A percentile compares a stretch with the other conserved stretches of the same genome.
phyloP scores from a whole-genome alignment of 805 yeast genomes.

The Jamesozyma lodderae region DNA sequence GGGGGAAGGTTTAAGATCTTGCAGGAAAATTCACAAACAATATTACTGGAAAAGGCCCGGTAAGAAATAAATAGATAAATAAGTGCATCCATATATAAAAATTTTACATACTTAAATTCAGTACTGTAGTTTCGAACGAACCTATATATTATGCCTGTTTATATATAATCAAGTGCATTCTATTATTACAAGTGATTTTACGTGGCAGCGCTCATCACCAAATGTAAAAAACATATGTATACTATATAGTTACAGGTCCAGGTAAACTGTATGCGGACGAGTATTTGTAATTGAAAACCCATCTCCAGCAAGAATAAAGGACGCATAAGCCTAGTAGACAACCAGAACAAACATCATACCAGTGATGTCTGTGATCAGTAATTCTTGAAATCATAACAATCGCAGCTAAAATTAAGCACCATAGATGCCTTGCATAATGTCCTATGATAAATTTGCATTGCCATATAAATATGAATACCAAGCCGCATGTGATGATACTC shows the following conservation, averaged over 20 bases:
- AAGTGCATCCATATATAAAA: background rate
- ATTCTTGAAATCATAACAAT: constrained; percentile 24
- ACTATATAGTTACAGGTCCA: background rate
- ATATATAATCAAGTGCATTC: too few species aligned
- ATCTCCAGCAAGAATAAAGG: constrained; percentile 11
- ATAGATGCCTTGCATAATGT: constrained; percentile 13
- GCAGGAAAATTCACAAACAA: constrained; percentile 89
- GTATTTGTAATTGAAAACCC: constrained; percentile 4
- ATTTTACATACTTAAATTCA: too few species aligned
- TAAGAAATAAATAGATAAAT: constrained; percentile 5
- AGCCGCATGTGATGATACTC: constrained; percentile 17
- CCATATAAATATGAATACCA: constrained; percentile 21
- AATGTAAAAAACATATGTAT: too few species aligned
- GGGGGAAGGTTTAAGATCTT: constrained; percentile 76
- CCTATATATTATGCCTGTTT: too few species aligned
- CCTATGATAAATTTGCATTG: constrained; percentile 16
- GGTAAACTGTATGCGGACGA: background rate
- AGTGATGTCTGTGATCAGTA: constrained; percentile 26
- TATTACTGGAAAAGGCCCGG: constrained; percentile 42
- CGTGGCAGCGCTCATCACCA: too few species aligned
- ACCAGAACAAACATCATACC: constrained; percentile 26
- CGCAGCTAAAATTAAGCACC: constrained; percentile 21
- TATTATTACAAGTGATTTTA: too few species aligned
- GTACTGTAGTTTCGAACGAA: too few species aligned
- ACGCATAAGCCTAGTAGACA: constrained; percentile 13